Evolutionary conservation across 78 protist species (phyloP).

Genomic region (Polysphondylium violaceum): DNA sequence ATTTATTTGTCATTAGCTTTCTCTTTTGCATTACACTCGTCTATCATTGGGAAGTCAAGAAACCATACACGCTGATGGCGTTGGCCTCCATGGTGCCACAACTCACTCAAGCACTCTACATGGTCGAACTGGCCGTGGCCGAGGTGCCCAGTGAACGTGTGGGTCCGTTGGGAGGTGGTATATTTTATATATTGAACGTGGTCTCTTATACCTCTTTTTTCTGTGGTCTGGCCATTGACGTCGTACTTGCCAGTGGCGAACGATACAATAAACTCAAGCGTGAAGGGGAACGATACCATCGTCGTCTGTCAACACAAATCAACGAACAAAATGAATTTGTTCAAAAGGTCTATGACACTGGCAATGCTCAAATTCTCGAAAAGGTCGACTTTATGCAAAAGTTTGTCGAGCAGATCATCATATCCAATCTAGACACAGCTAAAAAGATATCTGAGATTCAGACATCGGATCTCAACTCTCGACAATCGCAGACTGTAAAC

Average conservation of each 20-base stretch:
- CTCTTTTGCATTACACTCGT: conserved; percentile 5
- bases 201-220: background rate
- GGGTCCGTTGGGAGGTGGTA: conserved; percentile 52
- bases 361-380: conserved; percentile 39
- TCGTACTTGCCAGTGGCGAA: conserved; percentile 51
- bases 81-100: conserved; percentile 47
- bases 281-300: conserved; percentile 39
- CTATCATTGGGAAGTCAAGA: conserved; percentile 54
- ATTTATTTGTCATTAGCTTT: background rate
- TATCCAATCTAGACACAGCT: conserved; percentile 2
- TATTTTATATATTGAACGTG: conserved; percentile 59
- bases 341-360: conserved; percentile 22
- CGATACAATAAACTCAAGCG: conserved; percentile 1
- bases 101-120: conserved; percentile 28
- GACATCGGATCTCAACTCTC: conserved; percentile 14
- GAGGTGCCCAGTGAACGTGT: background rate
- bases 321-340: conserved; percentile 56
- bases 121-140: background rate
- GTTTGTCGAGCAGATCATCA: conserved; percentile 20
- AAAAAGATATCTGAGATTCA: background rate
- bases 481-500: background rate
- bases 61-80: conserved; percentile 51
- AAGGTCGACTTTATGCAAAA: conserved; percentile 61
- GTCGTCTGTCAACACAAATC: conserved; percentile 62
- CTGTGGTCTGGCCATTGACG: conserved; percentile 56